A percentile compares a stretch with the other conserved stretches of the same genome.
These are phyloP conservation scores for Zymoseptoria passerinii DNA, from an alignment of 2,329 filamentous ascomycete species.

Conservation along the genomic window DNA sequence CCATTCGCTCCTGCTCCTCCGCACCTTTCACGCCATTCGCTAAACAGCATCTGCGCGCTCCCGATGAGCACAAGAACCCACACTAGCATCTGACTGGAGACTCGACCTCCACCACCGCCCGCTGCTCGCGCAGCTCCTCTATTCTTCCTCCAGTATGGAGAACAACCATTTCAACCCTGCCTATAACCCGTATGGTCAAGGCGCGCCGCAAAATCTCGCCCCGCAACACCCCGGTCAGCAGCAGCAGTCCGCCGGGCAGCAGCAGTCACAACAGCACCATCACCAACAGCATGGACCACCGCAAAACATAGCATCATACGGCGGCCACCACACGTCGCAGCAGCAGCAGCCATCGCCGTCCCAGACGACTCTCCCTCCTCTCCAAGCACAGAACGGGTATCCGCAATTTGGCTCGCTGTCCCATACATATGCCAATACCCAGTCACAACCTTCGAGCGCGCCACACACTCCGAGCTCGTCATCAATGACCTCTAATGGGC, in stretches of 20 bases:
- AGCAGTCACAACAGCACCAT: constrained; percentile 17
- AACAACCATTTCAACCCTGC: constrained; percentile 20
- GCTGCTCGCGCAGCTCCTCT: constrained; percentile 2
- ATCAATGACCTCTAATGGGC: constrained; percentile 20
- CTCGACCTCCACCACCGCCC: constrained; percentile 6
- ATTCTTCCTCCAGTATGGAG: constrained; percentile 16
- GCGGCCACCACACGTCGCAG: constrained; percentile 16
- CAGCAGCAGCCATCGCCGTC: constrained; percentile 14
- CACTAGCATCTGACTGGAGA: neutral
- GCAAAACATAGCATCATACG: constrained; percentile 11
- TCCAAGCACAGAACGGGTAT: constrained; percentile 28
- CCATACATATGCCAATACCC: constrained; percentile 25
- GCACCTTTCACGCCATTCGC: neutral
- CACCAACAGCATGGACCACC: constrained; percentile 11
- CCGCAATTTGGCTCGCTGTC: constrained; percentile 29
- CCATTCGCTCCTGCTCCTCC: neutral
- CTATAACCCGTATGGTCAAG: constrained; percentile 20
- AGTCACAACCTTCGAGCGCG: constrained; percentile 27
- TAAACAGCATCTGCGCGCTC: neutral
- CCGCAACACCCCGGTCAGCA: constrained; percentile 11
- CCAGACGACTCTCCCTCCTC: constrained; percentile 29
- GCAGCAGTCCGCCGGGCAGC: constrained; percentile 7
- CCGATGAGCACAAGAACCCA: constrained; percentile 3
- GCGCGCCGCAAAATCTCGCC: constrained; percentile 7
- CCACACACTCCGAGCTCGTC: constrained; percentile 29